Evolutionary conservation across 495 filamentous ascomycete species (phyloP), one percentile per base, ranked within the genome.

Genomic region (Pyrenula aspistea): DNA sequence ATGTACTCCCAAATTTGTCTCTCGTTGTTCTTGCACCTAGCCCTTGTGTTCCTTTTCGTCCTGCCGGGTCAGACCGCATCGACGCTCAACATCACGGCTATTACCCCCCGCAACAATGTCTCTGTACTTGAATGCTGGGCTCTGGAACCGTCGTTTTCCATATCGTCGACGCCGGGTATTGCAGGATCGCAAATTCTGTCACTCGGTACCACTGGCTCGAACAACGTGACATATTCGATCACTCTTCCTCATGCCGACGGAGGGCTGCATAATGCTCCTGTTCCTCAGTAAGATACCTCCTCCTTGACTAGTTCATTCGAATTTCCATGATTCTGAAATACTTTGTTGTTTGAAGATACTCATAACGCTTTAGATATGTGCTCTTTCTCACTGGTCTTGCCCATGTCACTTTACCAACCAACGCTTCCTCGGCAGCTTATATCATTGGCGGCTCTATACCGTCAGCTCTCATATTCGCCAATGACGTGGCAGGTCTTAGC

Each of bases 71-170:
- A 53, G 22, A 2, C 54, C 51, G 56, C 60, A 20, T 57, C 55
- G 42, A 66, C 66, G 2, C 63, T 75, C 10, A 75, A 75, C 58
- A 57, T 75, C 49, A 76, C 75, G 24, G 67, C 71, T 52, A 54
- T 77, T 49, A 59, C 61, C 55, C 62, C 73, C 47, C 56, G 63
- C 61, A 60, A 71, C 54, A 66, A 68, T 59, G 61, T 60, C 25
- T 81, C 79, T 10, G 69, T 68, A 0, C 61, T 82, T 15, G 72
- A 81, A 67, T 83, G 78, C 67, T 82, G 79, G 79, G 64, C 73
- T 48, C 61, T 80, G 19, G 53, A 60, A 12, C 61, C 67, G 0
- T 73, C 72, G 0, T 75, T 80, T 60, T 50, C 60, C n/a, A 62
- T 58, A 0, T 77, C 76, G 10, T 55, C 61, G 2, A 31, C 68